Base-by-base conservation (phyloP, 768 basidiomycete species). In the Tricholoma sp. region DNA sequence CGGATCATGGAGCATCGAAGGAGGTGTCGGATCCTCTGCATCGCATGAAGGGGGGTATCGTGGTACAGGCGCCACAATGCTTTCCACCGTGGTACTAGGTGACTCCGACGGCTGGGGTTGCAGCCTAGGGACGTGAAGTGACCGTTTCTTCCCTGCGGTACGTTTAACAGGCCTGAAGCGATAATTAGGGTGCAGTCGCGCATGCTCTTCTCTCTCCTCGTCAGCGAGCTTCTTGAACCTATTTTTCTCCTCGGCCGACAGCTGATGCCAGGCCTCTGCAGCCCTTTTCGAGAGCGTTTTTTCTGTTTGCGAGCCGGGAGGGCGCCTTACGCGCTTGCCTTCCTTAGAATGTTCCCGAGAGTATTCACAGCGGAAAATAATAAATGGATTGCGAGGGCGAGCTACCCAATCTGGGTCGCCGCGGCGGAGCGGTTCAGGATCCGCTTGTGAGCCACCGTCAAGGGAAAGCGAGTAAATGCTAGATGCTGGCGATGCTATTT, bases 221-320 rank as follows among this genome's bases (percentile, higher is more conserved):
- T 79, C 77, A 1, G 88, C 85, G n/a, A 79, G 72, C 7, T 66
- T 62, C 62, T 78, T 77, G 74, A 76, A 89, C 54, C 68, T 72
- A 15, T 77, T 66, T 59, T 72, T 80, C 54, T 82, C 80, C 42
- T 76, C 73, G 0, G 63, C 55, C 0, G 80, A 58, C 12, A 91
- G 75, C 56, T 78, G 72, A 37, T 76, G 78, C 92, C 92, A 94
- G 31, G 87, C 84, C 52, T 85, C 84, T 0, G 81, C 85, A 0
- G 90, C 91, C 48, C 88, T 80, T 62, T 87, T 86, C n/a, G 87
- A 90, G 37, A 93, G 78, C 1, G 81, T 78, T 66, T 83, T 82
- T 57, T 80, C 79, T 2, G 68, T 55, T 18, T 69, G 66, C 6
- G 68, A 53, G 34, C 72, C 74, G n/a, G 70, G 67, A n/a, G 65